A percentile compares a stretch with the other conserved stretches of the same genome.
phyloP scores from a whole-genome alignment of 208 protist species.

The Trichomonas vaginalis region DNA sequence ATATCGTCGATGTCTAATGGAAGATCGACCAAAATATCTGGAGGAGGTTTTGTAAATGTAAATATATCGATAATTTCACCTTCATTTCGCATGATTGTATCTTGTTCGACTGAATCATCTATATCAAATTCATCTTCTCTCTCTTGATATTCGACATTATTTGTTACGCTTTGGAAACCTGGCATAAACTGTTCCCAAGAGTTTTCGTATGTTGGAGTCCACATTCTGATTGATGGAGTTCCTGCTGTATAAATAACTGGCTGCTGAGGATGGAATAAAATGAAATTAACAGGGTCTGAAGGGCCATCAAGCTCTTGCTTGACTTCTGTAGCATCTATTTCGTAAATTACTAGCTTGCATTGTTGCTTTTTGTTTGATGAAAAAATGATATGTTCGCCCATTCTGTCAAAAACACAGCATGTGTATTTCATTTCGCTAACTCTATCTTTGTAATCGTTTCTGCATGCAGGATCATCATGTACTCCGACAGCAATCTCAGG shows the following conservation, averaged over 20 bases:
- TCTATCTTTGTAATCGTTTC: background rate
- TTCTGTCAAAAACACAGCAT: background rate
- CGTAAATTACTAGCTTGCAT: background rate
- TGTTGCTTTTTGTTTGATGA: background rate
- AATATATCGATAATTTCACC: background rate
- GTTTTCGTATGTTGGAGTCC: background rate
- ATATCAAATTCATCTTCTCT: conserved; percentile 5
- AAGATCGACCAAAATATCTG: background rate
- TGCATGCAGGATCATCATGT: background rate
- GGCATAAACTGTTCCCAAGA: background rate
- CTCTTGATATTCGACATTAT: background rate
- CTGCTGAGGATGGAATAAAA: background rate
- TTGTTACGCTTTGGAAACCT: background rate
- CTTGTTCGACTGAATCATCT: background rate
- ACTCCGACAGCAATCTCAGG: background rate
- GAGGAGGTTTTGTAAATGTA: background rate
- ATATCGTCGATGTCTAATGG: background rate
- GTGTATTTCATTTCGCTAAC: background rate
- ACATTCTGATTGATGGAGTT: background rate
- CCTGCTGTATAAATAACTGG: background rate
- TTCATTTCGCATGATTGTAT: background rate
- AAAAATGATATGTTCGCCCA: background rate
- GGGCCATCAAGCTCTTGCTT: background rate
- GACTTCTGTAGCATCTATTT: background rate
- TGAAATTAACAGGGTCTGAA: background rate